Base-by-base conservation (phyloP, 768 basidiomycete species). In the Tephrocybe rancida region DNA sequence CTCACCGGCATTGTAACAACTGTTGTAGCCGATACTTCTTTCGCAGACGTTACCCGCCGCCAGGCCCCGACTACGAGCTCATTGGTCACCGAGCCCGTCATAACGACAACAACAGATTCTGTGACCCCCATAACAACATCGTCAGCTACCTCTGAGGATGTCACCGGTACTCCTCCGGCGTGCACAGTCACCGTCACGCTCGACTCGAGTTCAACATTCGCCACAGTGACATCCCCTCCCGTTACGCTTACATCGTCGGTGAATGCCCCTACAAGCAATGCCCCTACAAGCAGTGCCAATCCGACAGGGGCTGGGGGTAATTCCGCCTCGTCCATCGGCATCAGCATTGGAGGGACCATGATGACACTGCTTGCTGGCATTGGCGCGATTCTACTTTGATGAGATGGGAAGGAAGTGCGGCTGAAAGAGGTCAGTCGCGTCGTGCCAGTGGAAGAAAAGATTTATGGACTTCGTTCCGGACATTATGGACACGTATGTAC, bases 171-270 rank as follows among this genome's bases (percentile, higher is more conserved):
- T 51, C 7, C 50, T n/a, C 32, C 50, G 19, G 50, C 41, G 22
- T 51, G 50, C 25, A 51, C 42, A 44, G 50, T 51, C 22, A 51
- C 32, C 13, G 50, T 51, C 6, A 37, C 32, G 5, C 14, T 41
- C 18, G n/a, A n/a, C n/a, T 2, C 22, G n/a, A n/a, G 16, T 43
- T 25, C 50, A 2, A 26, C 30, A 13, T 24, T 6, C 24, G 18
- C 25, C 30, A 34, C 42, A 8, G 4, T 10, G 19, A 14, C 19
- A 37, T 39, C 30, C 5, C 14, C 13, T 32, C n/a, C n/a, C n/a
- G 30, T 32, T 13, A 32, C 30, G 7, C n/a, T 29, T 27, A 4
- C 13, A 11, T 27, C 24, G 16, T 32, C 30, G 5, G 1, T 25
- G 5, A 34, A 18, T 8, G 34, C 7, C 30, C 30, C 30, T n/a